Conservation (phyloP, 202 grass and related monocot genomes). For the Setaria viridis region DNA sequence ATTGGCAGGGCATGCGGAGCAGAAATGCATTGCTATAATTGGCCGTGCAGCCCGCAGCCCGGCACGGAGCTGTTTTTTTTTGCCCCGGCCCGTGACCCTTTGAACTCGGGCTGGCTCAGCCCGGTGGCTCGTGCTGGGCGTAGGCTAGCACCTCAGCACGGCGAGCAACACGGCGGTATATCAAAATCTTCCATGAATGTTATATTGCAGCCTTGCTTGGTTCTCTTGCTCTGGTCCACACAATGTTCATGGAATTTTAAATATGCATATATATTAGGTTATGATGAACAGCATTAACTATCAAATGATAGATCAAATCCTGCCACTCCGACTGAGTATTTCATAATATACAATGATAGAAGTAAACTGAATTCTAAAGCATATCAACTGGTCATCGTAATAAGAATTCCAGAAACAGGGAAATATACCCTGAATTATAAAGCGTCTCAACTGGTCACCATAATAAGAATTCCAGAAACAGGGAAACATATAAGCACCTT, state of each 20-base stretch:
- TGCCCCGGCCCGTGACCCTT: too few relatives aligned
- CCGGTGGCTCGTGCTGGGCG: too few relatives aligned
- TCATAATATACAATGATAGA: neutral
- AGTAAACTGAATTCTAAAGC: neutral
- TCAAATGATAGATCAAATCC: neutral
- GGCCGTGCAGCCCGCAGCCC: too few relatives aligned
- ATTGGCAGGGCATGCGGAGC: neutral
- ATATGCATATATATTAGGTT: neutral
- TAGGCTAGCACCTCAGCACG: too few relatives aligned
- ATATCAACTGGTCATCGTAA: neutral
- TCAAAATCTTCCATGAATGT: neutral
- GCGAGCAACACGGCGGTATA: neutral
- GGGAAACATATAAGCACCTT: slow-evolving; percentile 67
- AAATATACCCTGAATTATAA: neutral
- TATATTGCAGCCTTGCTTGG: slow-evolving; percentile 1
- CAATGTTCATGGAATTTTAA: neutral
- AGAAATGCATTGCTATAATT: too few relatives aligned
- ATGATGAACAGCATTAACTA: neutral
- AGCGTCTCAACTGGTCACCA: neutral
- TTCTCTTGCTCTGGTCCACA: neutral
- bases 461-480: slow-evolving; percentile 2
- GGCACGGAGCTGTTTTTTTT: too few relatives aligned
- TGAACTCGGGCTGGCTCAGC: too few relatives aligned
- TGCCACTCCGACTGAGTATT: neutral
- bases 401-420: slow-evolving; percentile 2